Evolutionary conservation across 2,329 filamentous ascomycete genomes (phyloP).

Genomic region (Phaeosphaeriaceae sp.): DNA sequence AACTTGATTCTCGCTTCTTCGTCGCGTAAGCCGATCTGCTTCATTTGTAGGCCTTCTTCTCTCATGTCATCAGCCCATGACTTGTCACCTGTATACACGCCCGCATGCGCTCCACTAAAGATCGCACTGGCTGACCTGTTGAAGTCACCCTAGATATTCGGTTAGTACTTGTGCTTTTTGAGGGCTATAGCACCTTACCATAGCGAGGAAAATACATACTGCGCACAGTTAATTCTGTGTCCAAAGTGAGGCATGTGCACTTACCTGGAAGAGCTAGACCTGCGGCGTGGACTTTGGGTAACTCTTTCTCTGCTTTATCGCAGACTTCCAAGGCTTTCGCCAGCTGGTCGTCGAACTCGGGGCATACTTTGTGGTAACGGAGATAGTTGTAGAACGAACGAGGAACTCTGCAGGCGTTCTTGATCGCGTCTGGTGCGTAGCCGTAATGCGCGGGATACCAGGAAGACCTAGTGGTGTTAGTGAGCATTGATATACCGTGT

Average conservation of each 20-base stretch:
- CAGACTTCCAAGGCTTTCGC: slow-evolving; percentile 71
- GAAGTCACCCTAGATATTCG: slow-evolving; percentile 59
- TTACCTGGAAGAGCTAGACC: slow-evolving; percentile 67
- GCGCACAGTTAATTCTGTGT: no score
- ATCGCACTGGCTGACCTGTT: slow-evolving; percentile 76
- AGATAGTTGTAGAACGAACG: slow-evolving; percentile 91
- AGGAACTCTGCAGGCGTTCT: slow-evolving; percentile 71
- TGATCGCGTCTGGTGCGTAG: slow-evolving; percentile 57
- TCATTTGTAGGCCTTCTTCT: slow-evolving; percentile 21
- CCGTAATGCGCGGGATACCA: slow-evolving; percentile 63
- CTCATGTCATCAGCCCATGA: slow-evolving; percentile 50
- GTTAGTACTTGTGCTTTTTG: no score
- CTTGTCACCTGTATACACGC: slow-evolving; percentile 49
- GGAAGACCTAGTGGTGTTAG: slow-evolving; percentile 58
- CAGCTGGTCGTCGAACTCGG: slow-evolving; percentile 76
- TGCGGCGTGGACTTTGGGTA: slow-evolving; percentile 65
- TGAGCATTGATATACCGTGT: not conserved
- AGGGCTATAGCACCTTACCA: no score
- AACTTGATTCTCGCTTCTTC: slow-evolving; percentile 59
- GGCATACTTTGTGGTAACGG: slow-evolving; percentile 82
- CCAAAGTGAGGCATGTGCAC: no score
- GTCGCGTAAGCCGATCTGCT: slow-evolving; percentile 50
- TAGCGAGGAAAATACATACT: no score
- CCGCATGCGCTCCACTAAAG: slow-evolving; percentile 64
- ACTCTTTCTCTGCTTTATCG: slow-evolving; percentile 69